Evolutionary conservation across 116 monocot genomes (phyloP).

Genomic region (Posidonia oceanica): DNA sequence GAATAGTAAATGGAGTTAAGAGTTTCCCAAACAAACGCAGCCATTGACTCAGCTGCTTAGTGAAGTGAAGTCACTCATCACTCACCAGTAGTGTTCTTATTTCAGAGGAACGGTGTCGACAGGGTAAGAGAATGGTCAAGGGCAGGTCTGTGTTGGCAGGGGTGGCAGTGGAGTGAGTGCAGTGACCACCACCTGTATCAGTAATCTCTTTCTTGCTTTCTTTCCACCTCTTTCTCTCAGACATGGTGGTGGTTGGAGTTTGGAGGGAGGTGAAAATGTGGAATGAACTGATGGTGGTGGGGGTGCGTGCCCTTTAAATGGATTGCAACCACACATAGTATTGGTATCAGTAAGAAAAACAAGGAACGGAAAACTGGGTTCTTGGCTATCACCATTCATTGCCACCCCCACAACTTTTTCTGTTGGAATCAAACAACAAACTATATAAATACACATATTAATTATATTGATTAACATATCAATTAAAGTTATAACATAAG

Average conservation of each 20-base stretch:
- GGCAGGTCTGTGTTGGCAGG: conserved; percentile 1
- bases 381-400: not conserved
- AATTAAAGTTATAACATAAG: too few relatives aligned
- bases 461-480: too few relatives aligned
- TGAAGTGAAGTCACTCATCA: not conserved
- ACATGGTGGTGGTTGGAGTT: not conserved
- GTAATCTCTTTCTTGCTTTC: conserved; percentile 4
- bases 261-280: not conserved
- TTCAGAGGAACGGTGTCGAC: not conserved
- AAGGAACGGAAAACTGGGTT: not conserved
- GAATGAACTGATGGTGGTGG: not conserved
- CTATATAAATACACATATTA: too few relatives aligned
- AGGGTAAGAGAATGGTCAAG: conserved; percentile 9
- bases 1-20: too few relatives aligned
- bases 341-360: too few relatives aligned
- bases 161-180: conserved; percentile 2
- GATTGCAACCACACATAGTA: not conserved
- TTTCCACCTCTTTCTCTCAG: not conserved
- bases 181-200: not conserved
- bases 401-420: not conserved
- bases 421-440: too few relatives aligned
- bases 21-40: too few relatives aligned
- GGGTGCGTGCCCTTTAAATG: not conserved
- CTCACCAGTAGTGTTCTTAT: too few relatives aligned
- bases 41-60: not conserved